Conservation (phyloP, 192 early-diverging fungal species). For the Entrophospora sp. region DNA sequence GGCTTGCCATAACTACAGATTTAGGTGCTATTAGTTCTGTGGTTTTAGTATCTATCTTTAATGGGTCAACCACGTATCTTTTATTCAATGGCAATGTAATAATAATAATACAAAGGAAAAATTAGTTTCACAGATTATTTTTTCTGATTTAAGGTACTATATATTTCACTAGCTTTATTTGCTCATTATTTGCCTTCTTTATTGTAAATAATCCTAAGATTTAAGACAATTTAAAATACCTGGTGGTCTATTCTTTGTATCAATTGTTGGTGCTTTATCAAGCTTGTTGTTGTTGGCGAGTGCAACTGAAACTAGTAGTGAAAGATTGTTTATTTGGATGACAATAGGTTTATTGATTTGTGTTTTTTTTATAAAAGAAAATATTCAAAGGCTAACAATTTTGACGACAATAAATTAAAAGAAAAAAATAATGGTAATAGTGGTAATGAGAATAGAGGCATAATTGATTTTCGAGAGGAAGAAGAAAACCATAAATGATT, state of each 20-base stretch:
- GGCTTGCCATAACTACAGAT: constrained; percentile 71
- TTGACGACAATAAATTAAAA: too few relatives aligned
- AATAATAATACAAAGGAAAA: not conserved
- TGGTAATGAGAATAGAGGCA: too few relatives aligned
- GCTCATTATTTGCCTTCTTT: constrained; percentile 76
- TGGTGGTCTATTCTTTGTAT: constrained; percentile 56
- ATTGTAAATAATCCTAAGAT: constrained; percentile 65
- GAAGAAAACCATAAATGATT: too few relatives aligned
- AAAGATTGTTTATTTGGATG: constrained; percentile 73
- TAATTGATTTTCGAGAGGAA: too few relatives aligned
- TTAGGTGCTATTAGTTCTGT: constrained; percentile 75
- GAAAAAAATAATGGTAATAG: too few relatives aligned
- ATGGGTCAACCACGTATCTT: constrained; percentile 85
- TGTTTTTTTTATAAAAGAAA: too few relatives aligned
- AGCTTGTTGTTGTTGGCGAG: constrained; percentile 59
- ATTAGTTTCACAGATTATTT: constrained; percentile 48
- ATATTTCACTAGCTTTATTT: constrained; percentile 55
- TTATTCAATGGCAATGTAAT: constrained; percentile 64
- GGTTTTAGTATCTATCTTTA: constrained; percentile 59
- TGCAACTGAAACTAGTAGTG: constrained; percentile 55
- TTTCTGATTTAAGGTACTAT: too few relatives aligned
- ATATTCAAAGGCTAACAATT: too few relatives aligned
- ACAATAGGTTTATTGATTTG: constrained; percentile 74
- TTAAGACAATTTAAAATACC: constrained; percentile 67
- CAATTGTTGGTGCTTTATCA: constrained; percentile 50